Evolutionary conservation across 257 asterid genomes (phyloP).

Genomic region (Lavandula angustifolia): DNA sequence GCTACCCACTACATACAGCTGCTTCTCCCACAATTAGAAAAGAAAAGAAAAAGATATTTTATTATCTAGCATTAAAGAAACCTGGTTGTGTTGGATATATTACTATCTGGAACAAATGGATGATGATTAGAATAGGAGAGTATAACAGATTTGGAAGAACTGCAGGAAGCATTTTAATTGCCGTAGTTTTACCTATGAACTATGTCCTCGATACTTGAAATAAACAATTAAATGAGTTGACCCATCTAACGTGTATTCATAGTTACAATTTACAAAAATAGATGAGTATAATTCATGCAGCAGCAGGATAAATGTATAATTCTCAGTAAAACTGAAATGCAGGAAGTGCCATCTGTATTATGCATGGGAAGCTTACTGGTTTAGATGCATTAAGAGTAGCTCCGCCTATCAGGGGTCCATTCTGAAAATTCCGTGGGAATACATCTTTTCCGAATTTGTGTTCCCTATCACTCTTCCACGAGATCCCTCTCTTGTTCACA

Average conservation of each 20-base stretch:
- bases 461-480: slow-evolving; percentile 96
- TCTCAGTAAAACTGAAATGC: slow-evolving; percentile 11
- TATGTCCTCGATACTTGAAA: background rate
- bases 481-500: slow-evolving; percentile 65
- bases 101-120: background rate
- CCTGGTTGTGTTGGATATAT: background rate
- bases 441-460: slow-evolving; percentile 85
- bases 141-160: background rate
- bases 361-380: slow-evolving; percentile 58
- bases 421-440: slow-evolving; percentile 79
- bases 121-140: background rate
- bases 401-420: slow-evolving; percentile 66
- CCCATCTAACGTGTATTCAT: background rate
- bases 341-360: background rate
- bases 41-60: background rate
- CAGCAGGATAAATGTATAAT: background rate
- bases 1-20: background rate
- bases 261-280: too few relatives aligned
- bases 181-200: background rate
- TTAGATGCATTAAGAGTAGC: slow-evolving; percentile 42
- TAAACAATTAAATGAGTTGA: background rate
- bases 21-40: background rate
- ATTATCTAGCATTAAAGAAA: background rate
- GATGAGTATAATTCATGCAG: background rate
- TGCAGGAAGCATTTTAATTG: slow-evolving; percentile 5